Evolutionary conservation across 176 grass and related monocot genomes (phyloP).

Genomic region (Oryza glumipatula): DNA sequence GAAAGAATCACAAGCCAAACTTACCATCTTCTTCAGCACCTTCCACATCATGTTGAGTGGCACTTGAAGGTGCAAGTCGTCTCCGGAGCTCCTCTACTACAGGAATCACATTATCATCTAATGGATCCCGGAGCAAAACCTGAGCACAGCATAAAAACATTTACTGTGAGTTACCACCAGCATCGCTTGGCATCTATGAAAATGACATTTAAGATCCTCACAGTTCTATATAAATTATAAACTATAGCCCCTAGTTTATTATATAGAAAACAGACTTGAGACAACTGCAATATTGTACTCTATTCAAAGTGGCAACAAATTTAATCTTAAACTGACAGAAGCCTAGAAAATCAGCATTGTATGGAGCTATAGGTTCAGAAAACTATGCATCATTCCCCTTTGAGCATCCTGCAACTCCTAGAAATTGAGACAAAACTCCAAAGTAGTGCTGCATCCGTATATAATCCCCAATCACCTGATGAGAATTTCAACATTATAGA

Average conservation of each 20-base stretch:
- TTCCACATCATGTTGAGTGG: conserved; percentile 62
- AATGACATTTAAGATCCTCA: conserved; percentile 9
- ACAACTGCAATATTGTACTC: not conserved
- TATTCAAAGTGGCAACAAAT: not conserved
- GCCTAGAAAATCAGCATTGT: not conserved
- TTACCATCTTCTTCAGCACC: conserved; percentile 81
- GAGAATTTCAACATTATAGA: not conserved
- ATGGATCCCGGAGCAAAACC: conserved; percentile 93
- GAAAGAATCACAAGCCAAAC: not conserved
- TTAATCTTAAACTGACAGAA: not conserved
- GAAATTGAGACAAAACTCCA: not conserved
- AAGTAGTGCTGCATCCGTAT: not conserved
- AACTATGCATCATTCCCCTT: not conserved
- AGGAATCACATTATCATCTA: conserved; percentile 79
- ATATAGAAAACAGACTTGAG: not conserved
- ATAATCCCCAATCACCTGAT: conserved; percentile 3
- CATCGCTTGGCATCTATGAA: conserved; percentile 7
- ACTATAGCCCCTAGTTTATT: not conserved
- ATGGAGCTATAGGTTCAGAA: not conserved
- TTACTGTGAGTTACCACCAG: conserved; percentile 21
- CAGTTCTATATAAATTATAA: conserved; percentile 31
- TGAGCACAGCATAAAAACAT: conserved; percentile 28
- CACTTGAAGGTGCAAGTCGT: conserved; percentile 55
- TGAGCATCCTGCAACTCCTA: not conserved
- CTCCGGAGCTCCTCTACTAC: conserved; percentile 86